phyloP scores from a whole-genome alignment of 805 yeast species.

The Cyberlindnera samutprakarnensis region DNA sequence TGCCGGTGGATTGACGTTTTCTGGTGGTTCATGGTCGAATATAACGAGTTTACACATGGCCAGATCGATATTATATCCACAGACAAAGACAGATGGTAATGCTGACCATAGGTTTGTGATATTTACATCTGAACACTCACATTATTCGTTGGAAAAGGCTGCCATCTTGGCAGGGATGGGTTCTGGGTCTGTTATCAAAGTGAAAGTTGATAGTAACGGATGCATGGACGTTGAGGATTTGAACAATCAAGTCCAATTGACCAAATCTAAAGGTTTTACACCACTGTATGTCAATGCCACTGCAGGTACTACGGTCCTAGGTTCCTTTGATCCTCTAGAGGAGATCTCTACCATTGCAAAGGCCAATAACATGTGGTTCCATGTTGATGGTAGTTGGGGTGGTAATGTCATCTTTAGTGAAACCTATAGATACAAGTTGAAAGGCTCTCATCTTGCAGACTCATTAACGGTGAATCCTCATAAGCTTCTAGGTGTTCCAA shows the following conservation, averaged over 20 bases:
- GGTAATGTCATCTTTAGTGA: slow-evolving; percentile 70
- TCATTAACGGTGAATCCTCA: slow-evolving; percentile 81
- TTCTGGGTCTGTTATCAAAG: slow-evolving; percentile 50
- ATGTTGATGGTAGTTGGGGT: slow-evolving; percentile 89
- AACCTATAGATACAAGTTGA: slow-evolving; percentile 35
- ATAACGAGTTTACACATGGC: slow-evolving; percentile 76
- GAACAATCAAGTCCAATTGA: slow-evolving; percentile 33
- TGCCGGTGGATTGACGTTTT: slow-evolving; percentile 78
- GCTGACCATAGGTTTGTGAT: slow-evolving; percentile 50
- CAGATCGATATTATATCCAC: slow-evolving; percentile 56
- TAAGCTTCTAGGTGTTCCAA: slow-evolving; percentile 84
- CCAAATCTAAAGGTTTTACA: slow-evolving; percentile 47
- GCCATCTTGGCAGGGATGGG: slow-evolving; percentile 76
- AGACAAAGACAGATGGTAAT: slow-evolving; percentile 60
- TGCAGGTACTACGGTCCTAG: slow-evolving; percentile 86
- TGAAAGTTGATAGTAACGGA: slow-evolving; percentile 50
- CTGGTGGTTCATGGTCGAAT: slow-evolving; percentile 87
- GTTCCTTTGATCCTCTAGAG: slow-evolving; percentile 67
- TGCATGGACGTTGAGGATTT: slow-evolving; percentile 44
- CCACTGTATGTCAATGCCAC: slow-evolving; percentile 78
- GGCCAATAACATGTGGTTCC: slow-evolving; percentile 61
- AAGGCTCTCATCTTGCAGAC: slow-evolving; percentile 61
- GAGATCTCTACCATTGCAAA: slow-evolving; percentile 48
- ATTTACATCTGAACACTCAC: slow-evolving; percentile 65
- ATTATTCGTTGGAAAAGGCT: slow-evolving; percentile 75